Conservation (phyloP, 2,329 filamentous ascomycete genomes). For the Venturia effusa region DNA sequence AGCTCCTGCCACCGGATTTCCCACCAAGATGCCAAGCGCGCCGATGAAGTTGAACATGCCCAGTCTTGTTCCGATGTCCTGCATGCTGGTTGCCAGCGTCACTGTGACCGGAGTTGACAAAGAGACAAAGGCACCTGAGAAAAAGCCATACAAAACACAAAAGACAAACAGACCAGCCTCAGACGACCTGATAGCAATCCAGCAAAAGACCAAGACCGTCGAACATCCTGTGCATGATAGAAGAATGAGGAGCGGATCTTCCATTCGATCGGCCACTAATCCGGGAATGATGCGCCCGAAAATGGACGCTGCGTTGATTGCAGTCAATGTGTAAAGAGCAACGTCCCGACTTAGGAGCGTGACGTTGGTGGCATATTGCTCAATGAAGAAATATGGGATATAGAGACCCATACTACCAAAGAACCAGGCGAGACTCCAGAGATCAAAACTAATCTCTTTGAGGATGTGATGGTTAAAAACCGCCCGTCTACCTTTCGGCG, state of each 20-base stretch:
- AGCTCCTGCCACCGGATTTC: slow-evolving; percentile 20
- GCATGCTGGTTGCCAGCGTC: slow-evolving; percentile 31
- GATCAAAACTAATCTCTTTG: slow-evolving; percentile 28
- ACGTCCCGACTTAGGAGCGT: slow-evolving; percentile 33
- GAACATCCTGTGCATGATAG: slow-evolving; percentile 26
- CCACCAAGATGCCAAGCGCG: slow-evolving; percentile 20
- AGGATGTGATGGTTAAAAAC: slow-evolving; percentile 32
- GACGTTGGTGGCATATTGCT: slow-evolving; percentile 30
- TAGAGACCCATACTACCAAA: slow-evolving; percentile 38
- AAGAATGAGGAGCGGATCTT: slow-evolving; percentile 33
- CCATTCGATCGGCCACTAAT: slow-evolving; percentile 29
- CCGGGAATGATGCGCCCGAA: slow-evolving; percentile 39
- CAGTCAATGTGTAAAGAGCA: slow-evolving; percentile 37
- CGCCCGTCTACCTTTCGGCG: slow-evolving; percentile 32
- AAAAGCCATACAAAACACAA: slow-evolving; percentile 36
- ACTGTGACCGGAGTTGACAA: slow-evolving; percentile 33
- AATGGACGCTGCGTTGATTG: slow-evolving; percentile 41
- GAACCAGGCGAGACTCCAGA: slow-evolving; percentile 31
- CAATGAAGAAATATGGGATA: slow-evolving; percentile 32
- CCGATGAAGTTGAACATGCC: slow-evolving; percentile 29
- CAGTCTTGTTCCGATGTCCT: slow-evolving; percentile 33
- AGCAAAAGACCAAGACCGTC: slow-evolving; percentile 33
- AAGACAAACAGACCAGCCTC: slow-evolving; percentile 31
- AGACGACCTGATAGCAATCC: slow-evolving; percentile 28
- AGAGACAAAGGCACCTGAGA: slow-evolving; percentile 34